Evolutionary conservation across 371 early-diverging fungal genomes (phyloP).

Genomic region (Thermomucor indicae-seudaticae): DNA sequence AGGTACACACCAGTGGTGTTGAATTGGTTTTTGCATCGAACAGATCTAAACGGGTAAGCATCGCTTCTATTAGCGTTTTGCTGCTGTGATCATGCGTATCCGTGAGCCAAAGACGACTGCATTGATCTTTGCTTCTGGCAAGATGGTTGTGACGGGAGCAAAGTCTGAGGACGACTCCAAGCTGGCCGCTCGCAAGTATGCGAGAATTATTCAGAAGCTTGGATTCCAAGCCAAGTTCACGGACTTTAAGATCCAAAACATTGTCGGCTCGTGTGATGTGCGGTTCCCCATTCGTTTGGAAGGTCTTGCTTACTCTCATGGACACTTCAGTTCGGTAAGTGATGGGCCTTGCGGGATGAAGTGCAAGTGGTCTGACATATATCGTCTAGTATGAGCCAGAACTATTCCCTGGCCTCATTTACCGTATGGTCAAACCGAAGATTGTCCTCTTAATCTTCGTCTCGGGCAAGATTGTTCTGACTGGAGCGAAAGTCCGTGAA

Average conservation of each 20-base stretch:
- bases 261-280: conserved; percentile 99
- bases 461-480: conserved; percentile 99
- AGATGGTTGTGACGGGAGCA: conserved; percentile 99
- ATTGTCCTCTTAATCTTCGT: conserved; percentile 99
- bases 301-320: conserved; percentile 98
- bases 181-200: conserved; percentile 99
- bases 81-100: conserved; percentile 99
- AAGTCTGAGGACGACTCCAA: conserved; percentile 97
- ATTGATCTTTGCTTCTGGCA: conserved; percentile 99
- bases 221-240: conserved; percentile 99
- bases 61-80: conserved; percentile 99
- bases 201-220: conserved; percentile 99
- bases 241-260: conserved; percentile 99
- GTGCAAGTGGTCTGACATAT: neutral
- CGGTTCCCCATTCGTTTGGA: conserved; percentile 99
- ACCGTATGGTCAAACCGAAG: conserved; percentile 99
- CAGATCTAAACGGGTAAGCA: conserved; percentile 10
- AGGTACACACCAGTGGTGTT: conserved; percentile 60
- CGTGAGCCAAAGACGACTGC: conserved; percentile 99
- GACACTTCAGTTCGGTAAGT: conserved; percentile 94
- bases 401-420: conserved; percentile 99
- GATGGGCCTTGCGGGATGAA: neutral
- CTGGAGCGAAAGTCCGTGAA: conserved; percentile 99
- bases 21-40: neutral
- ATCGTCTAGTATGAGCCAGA: conserved; percentile 97